A percentile compares a stretch with the other conserved stretches of the same genome.
Evolutionary conservation across 176 grass and related monocot species (phyloP).

Genomic region (Zea luxurians): DNA sequence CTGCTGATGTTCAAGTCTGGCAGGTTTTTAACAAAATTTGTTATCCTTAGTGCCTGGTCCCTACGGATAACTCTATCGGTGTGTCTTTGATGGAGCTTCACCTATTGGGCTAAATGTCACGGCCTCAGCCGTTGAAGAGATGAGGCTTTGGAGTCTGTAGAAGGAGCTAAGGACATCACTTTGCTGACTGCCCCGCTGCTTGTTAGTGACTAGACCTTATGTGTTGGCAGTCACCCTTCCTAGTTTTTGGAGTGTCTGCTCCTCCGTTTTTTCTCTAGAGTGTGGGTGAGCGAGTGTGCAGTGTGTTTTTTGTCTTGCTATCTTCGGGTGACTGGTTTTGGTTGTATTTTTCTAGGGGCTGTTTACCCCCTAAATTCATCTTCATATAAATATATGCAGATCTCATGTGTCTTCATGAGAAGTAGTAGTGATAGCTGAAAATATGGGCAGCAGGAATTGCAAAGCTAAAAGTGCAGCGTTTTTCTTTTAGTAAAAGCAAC

Average conservation of each 20-base stretch:
- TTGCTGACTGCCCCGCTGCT: neutral
- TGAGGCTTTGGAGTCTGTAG: neutral
- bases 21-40: neutral
- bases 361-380: neutral
- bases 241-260: neutral
- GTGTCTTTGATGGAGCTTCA: too few relatives aligned
- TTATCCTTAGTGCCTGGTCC: neutral
- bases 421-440: neutral
- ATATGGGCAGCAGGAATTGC: neutral
- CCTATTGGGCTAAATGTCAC: neutral
- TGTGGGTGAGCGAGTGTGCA: neutral
- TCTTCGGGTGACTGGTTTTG: neutral
- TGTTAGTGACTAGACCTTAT: neutral
- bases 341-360: neutral
- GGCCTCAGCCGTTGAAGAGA: neutral
- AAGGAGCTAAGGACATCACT: neutral
- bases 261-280: neutral
- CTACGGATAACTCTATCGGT: too few relatives aligned
- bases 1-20: neutral
- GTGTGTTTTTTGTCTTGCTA: neutral
- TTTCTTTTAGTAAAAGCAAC: neutral
- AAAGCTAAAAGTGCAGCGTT: conserved; percentile 24
- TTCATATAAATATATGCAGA: neutral
- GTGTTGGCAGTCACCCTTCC: neutral
- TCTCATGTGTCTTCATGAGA: neutral